These are phyloP conservation scores for Flaveria bidentis DNA, from an alignment of 129 eudicot species.

Conservation along the genomic window DNA sequence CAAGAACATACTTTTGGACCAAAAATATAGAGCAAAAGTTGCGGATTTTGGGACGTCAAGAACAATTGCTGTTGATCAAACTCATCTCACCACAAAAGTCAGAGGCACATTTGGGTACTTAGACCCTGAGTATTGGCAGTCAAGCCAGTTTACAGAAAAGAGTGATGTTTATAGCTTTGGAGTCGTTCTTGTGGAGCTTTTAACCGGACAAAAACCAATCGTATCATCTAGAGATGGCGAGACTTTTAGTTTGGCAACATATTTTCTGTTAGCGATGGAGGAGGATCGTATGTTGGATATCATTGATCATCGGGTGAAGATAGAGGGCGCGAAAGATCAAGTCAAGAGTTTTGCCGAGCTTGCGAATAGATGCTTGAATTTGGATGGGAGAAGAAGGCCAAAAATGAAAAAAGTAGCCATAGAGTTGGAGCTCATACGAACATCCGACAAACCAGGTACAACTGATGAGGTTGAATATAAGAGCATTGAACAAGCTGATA, in stretches of 20 bases:
- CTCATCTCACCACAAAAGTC: constrained; percentile 33
- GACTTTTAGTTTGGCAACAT: constrained; percentile 16
- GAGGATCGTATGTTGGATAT: constrained; percentile 19
- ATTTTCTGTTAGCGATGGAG: constrained; percentile 30
- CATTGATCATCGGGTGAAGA: constrained; percentile 23
- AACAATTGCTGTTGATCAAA: constrained; percentile 30
- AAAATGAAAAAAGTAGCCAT: constrained; percentile 34
- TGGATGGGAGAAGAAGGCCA: constrained; percentile 36
- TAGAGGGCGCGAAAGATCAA: constrained; percentile 22
- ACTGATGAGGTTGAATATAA: background rate
- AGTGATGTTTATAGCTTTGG: constrained; percentile 30
- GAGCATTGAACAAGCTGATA: background rate
- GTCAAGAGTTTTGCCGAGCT: constrained; percentile 26
- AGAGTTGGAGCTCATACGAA: constrained; percentile 34
- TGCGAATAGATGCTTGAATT: constrained; percentile 28
- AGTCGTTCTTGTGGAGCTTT: constrained; percentile 37
- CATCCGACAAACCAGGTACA: background rate
- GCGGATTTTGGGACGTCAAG: constrained; percentile 39
- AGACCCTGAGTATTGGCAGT: constrained; percentile 31
- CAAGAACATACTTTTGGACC: background rate
- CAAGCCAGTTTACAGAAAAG: constrained; percentile 1
- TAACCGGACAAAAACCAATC: constrained; percentile 32
- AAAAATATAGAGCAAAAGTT: constrained; percentile 29
- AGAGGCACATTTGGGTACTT: constrained; percentile 35
- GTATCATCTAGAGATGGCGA: constrained; percentile 17